These are phyloP conservation scores for Moesziomyces parantarcticus DNA, from an alignment of 1,284 basidiomycete genomes.

Conservation along the genomic window DNA sequence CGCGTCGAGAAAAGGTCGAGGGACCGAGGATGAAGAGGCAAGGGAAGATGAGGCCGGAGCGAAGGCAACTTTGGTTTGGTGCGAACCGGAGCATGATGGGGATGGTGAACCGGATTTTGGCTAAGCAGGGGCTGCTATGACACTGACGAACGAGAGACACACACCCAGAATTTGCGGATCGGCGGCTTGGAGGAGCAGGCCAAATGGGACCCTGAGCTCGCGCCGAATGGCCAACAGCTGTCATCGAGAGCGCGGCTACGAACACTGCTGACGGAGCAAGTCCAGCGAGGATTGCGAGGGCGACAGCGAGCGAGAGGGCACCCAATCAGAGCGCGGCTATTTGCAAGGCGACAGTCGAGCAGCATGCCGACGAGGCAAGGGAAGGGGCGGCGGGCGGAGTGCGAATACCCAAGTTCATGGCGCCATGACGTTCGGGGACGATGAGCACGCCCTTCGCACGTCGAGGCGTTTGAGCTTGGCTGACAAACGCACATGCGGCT, in stretches of 20 bases:
- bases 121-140: conserved; percentile 9
- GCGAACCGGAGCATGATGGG: neutral
- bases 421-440: neutral
- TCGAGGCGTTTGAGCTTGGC: too few species aligned
- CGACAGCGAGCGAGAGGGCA: too few species aligned
- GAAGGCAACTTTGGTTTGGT: conserved; percentile 13
- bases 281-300: neutral
- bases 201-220: conserved; percentile 14
- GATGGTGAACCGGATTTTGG: conserved; percentile 7
- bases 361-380: neutral
- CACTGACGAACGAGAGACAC: conserved; percentile 1
- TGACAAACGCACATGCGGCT: neutral
- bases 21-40: too few species aligned
- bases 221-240: too few species aligned
- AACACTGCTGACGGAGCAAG: neutral
- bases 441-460: too few species aligned
- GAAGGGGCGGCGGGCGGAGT: conserved; percentile 16
- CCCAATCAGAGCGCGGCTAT: conserved; percentile 37
- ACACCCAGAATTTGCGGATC: conserved; percentile 32
- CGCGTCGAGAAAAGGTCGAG: neutral
- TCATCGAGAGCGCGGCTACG: too few species aligned
- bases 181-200: conserved; percentile 8
- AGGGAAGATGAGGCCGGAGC: too few species aligned
- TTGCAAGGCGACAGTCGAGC: conserved; percentile 15
- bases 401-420: conserved; percentile 19